phyloP scores from a whole-genome alignment of 2,329 filamentous ascomycete species.

The Cladosporium sp. region DNA sequence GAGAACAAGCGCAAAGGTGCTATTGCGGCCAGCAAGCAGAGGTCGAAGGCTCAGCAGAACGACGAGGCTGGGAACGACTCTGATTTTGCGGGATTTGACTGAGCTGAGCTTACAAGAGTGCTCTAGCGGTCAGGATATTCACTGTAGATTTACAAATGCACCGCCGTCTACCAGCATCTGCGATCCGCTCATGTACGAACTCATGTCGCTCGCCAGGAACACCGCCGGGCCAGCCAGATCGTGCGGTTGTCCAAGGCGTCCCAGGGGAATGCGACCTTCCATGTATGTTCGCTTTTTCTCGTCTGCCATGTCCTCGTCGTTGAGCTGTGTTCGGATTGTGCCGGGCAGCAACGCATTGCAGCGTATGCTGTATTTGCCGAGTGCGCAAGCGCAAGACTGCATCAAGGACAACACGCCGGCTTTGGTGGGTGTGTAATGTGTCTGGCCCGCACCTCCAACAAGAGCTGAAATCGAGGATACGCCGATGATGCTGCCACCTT shows the following conservation, averaged over 20 bases:
- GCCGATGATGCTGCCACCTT: conserved; percentile 74
- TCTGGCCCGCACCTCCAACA: conserved; percentile 71
- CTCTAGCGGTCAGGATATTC: conserved; percentile 12
- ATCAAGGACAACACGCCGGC: conserved; percentile 74
- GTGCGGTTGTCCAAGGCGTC: conserved; percentile 62
- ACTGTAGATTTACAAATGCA: conserved; percentile 83
- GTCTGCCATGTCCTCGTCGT: conserved; percentile 73
- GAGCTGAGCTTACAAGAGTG: neutral
- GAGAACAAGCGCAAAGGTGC: conserved; percentile 56
- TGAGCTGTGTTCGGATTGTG: conserved; percentile 76
- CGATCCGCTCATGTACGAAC: conserved; percentile 74
- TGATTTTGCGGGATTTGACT: conserved; percentile 40
- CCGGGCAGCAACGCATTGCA: conserved; percentile 82
- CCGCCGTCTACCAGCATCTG: conserved; percentile 84
- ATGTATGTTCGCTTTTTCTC: conserved; percentile 68
- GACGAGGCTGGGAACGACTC: conserved; percentile 22
- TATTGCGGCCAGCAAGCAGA: conserved; percentile 31
- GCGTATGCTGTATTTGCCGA: conserved; percentile 68
- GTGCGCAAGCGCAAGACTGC: conserved; percentile 73
- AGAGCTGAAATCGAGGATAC: conserved; percentile 68
- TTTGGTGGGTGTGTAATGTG: conserved; percentile 85
- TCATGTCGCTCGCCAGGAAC: conserved; percentile 75
- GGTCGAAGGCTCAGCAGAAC: conserved; percentile 21
- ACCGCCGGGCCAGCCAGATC: conserved; percentile 80
- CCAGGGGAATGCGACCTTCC: conserved; percentile 74